Percentiles rank a stretch among this genome's conserved stretches.
Conservation (phyloP, 345 rosid species). For the Triadica sebifera region DNA sequence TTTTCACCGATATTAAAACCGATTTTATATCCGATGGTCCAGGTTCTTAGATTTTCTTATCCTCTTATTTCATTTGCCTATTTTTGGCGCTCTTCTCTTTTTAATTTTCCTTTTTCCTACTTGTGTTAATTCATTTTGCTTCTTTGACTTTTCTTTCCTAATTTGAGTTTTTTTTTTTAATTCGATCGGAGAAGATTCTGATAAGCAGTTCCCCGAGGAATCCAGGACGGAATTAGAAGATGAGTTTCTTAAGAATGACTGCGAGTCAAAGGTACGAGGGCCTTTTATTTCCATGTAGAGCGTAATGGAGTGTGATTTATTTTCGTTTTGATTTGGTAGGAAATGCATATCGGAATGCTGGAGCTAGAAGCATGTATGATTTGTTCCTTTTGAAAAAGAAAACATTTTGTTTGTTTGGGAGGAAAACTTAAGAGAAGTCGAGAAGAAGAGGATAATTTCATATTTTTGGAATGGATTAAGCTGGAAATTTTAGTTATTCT, state of each 20-base stretch:
- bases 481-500: conserved; percentile 1
- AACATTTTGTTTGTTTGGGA: conserved; percentile 20
- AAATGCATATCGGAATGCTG: not conserved
- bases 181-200: conserved; percentile 48
- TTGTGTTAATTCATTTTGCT: not conserved
- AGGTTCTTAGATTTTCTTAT: conserved; percentile 37
- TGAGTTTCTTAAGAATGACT: conserved; percentile 29
- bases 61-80: conserved; percentile 5
- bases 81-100: conserved; percentile 15
- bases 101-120: not conserved
- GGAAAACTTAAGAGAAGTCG: conserved; percentile 9
- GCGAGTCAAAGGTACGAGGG: conserved; percentile 47
- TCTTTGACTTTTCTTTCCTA: not conserved
- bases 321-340: not conserved
- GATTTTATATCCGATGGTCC: conserved; percentile 74
- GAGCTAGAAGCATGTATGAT: not conserved
- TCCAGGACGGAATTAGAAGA: conserved; percentile 11
- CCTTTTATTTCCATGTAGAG: not conserved
- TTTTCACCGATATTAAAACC: conserved; percentile 49
- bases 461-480: not conserved
- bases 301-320: not conserved
- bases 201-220: conserved; percentile 37
- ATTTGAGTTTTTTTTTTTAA: not conserved
- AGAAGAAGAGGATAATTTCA: not conserved
- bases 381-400: not conserved